Conservation (phyloP, 306 rosid species). For the Vigna trinervia region DNA sequence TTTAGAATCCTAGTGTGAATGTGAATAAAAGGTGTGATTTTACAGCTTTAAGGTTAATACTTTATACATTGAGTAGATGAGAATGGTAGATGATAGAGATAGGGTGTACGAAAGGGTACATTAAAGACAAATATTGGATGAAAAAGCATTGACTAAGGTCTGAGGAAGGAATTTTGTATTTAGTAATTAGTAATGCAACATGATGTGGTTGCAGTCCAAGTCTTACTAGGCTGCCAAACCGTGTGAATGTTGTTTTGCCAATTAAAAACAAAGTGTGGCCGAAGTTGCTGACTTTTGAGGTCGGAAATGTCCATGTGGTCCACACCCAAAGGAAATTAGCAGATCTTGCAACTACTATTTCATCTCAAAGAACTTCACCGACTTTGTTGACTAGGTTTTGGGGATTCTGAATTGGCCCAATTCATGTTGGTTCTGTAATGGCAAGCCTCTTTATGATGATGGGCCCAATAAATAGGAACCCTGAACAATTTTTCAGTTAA, state of each 20-base stretch:
- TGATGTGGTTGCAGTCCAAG: slow-evolving; percentile 36
- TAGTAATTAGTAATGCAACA: not conserved
- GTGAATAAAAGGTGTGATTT: not conserved
- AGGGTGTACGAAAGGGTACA: slow-evolving; percentile 41
- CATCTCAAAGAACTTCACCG: slow-evolving; percentile 40
- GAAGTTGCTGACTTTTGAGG: slow-evolving; percentile 54
- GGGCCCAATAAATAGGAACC: not conserved
- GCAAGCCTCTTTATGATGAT: not conserved
- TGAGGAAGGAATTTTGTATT: slow-evolving; percentile 24
- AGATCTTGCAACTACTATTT: slow-evolving; percentile 17
- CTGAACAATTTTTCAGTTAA: not conserved
- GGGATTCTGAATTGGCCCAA: slow-evolving; percentile 13
- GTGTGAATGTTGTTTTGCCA: slow-evolving; percentile 43
- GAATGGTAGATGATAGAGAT: not conserved
- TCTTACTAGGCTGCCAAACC: slow-evolving; percentile 8
- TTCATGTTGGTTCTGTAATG: slow-evolving; percentile 13
- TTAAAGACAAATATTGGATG: slow-evolving; percentile 20
- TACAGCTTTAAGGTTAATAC: not conserved
- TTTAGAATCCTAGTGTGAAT: not conserved
- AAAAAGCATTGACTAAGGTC: slow-evolving; percentile 39
- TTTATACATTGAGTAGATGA: not conserved
- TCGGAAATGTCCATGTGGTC: slow-evolving; percentile 26
- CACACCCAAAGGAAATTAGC: not conserved
- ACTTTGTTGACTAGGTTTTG: slow-evolving; percentile 44
- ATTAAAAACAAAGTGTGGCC: slow-evolving; percentile 39